Evolutionary conservation across 352 stramenopile genomes (phyloP).

Genomic region (Pythium phragmitis): DNA sequence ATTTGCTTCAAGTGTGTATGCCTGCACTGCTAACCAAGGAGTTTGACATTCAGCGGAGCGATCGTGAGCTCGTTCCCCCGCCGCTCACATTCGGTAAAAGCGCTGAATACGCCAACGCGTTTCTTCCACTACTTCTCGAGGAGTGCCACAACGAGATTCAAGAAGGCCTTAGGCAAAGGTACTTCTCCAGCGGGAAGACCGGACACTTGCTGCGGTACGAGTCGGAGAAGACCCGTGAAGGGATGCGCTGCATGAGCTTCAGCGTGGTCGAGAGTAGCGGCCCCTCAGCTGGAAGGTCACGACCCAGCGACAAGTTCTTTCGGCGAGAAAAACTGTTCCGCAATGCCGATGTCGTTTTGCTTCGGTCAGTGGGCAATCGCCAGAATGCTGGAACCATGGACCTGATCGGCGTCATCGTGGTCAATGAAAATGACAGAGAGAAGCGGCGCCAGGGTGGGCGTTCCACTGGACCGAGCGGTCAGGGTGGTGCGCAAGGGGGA

Average conservation of each 20-base stretch:
- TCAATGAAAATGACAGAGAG: constrained; percentile 71
- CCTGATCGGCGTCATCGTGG: constrained; percentile 72
- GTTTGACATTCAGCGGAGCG: constrained; percentile 54
- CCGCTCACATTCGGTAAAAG: constrained; percentile 65
- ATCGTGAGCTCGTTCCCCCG: constrained; percentile 51
- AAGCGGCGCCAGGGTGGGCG: constrained; percentile 41
- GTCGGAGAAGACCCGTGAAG: constrained; percentile 75
- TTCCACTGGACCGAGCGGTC: neutral
- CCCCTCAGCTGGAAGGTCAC: neutral
- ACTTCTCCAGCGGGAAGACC: constrained; percentile 28
- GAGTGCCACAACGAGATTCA: constrained; percentile 83
- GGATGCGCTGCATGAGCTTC: constrained; percentile 79
- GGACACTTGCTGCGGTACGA: constrained; percentile 77
- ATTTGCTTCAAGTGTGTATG: constrained; percentile 78
- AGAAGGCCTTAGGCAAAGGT: constrained; percentile 55
- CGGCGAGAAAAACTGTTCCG: constrained; percentile 60
- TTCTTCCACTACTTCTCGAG: constrained; percentile 77
- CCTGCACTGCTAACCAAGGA: constrained; percentile 65
- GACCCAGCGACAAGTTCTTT: constrained; percentile 30
- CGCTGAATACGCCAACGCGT: constrained; percentile 75
- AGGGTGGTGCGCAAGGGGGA: constrained; percentile 10
- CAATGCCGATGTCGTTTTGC: constrained; percentile 75
- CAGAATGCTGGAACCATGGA: constrained; percentile 44
- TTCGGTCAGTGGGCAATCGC: constrained; percentile 42
- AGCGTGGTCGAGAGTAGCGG: constrained; percentile 61